These are phyloP conservation scores for Ascobolus immersus DNA, from an alignment of 495 filamentous ascomycete species.

Conservation along the genomic window DNA sequence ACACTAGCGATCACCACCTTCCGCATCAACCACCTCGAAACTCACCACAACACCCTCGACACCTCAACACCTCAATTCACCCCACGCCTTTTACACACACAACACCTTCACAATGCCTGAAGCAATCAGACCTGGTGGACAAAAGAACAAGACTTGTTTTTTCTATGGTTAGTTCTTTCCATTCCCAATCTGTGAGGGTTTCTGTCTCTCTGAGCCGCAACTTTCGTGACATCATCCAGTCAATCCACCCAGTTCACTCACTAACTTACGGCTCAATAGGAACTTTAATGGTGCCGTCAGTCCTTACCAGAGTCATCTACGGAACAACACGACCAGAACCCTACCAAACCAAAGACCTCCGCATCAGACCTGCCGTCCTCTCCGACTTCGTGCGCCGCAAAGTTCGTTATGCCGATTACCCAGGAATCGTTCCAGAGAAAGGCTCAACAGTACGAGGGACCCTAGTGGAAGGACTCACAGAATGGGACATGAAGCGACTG, in stretches of 20 bases:
- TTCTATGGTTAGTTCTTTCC: too few species aligned
- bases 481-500: slow-evolving; percentile 46
- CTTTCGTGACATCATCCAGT: too few species aligned
- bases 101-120: too few species aligned
- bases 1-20: too few species aligned
- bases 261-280: slow-evolving; percentile 16
- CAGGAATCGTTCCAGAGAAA: slow-evolving; percentile 39
- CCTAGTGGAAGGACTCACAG: slow-evolving; percentile 51
- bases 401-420: slow-evolving; percentile 48
- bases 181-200: too few species aligned
- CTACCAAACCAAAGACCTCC: slow-evolving; percentile 29
- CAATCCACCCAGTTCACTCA: neutral
- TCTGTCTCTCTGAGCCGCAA: too few species aligned
- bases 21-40: too few species aligned
- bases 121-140: too few species aligned
- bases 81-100: too few species aligned
- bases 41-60: too few species aligned
- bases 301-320: slow-evolving; percentile 65
- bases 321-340: slow-evolving; percentile 25
- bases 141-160: too few species aligned
- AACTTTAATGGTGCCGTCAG: slow-evolving; percentile 46
- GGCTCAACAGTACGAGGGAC: slow-evolving; percentile 45
- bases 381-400: slow-evolving; percentile 43
- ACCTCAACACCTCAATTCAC: too few species aligned
- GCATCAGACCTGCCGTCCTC: slow-evolving; percentile 48